These are phyloP conservation scores for Spathaspora jeffriesii DNA, from an alignment of 1,139 yeast genomes.

Conservation along the genomic window DNA sequence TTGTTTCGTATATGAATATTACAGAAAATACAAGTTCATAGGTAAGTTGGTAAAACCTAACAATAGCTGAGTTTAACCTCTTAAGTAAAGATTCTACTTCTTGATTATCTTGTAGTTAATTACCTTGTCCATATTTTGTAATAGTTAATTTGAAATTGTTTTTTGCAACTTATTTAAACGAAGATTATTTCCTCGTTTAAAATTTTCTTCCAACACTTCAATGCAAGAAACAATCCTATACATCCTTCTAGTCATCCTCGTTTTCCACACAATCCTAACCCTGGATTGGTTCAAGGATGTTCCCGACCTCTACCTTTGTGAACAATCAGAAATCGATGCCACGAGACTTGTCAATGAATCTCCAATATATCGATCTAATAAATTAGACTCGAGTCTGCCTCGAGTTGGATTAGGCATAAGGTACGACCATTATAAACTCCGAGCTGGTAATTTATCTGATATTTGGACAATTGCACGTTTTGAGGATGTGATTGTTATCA, in stretches of 20 bases:
- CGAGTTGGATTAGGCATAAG: slow-evolving; percentile 68
- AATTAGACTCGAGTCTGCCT: slow-evolving; percentile 51
- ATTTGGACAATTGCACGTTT: slow-evolving; percentile 50
- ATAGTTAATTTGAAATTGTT: no score
- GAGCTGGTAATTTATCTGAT: slow-evolving; percentile 72
- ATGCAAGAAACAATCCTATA: slow-evolving; percentile 1
- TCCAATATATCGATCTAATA: slow-evolving; percentile 64
- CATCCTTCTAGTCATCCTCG: background rate
- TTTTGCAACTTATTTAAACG: no score
- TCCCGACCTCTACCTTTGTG: slow-evolving; percentile 54
- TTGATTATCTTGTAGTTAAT: no score
- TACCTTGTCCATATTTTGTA: no score
- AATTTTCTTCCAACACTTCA: background rate
- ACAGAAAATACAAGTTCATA: no score
- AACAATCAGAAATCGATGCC: slow-evolving; percentile 59
- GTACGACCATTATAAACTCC: slow-evolving; percentile 56
- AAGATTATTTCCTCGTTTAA: background rate
- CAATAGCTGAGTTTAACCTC: no score
- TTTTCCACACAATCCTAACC: slow-evolving; percentile 15
- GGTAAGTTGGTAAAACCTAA: no score
- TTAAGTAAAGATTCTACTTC: no score
- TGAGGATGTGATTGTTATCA: slow-evolving; percentile 13
- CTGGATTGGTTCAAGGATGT: slow-evolving; percentile 41
- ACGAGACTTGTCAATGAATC: slow-evolving; percentile 61
- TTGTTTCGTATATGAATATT: no score